phyloP scores from a whole-genome alignment of 805 yeast species.

The Kuraishia molischiana region DNA sequence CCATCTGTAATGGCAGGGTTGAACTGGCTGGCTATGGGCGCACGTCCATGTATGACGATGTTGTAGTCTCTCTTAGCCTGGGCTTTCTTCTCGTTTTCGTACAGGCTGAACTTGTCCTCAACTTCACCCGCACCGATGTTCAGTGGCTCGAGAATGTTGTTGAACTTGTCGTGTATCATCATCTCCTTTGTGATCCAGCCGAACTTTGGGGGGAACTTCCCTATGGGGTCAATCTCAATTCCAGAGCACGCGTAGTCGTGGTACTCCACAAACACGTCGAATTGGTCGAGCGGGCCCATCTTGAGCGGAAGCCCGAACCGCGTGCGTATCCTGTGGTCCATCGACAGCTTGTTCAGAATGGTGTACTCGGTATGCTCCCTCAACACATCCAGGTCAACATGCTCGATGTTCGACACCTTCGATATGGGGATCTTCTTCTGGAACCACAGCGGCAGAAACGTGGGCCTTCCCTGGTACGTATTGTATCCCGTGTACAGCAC shows the following conservation, averaged over 20 bases:
- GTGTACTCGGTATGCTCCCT: slow-evolving; percentile 13
- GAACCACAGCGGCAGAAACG: slow-evolving; percentile 21
- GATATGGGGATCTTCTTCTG: slow-evolving; percentile 15
- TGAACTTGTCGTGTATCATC: slow-evolving; percentile 3
- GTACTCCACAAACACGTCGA: slow-evolving; percentile 20
- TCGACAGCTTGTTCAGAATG: slow-evolving; percentile 17
- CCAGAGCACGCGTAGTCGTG: slow-evolving; percentile 20
- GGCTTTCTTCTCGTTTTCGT: slow-evolving; percentile 13
- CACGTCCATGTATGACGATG: slow-evolving; percentile 19
- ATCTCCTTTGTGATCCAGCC: slow-evolving; percentile 6
- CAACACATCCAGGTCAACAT: slow-evolving; percentile 18
- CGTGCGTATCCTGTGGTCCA: slow-evolving; percentile 17
- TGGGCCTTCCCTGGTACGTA: slow-evolving; percentile 16
- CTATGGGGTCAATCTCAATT: slow-evolving; percentile 14
- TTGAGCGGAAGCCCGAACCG: slow-evolving; percentile 21
- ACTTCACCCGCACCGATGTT: slow-evolving; percentile 8
- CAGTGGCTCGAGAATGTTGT: slow-evolving; percentile 18
- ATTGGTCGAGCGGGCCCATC: slow-evolving; percentile 16
- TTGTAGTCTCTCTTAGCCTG: slow-evolving; percentile 16
- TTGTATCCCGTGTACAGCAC: slow-evolving; percentile 19
- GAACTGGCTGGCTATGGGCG: slow-evolving; percentile 8
- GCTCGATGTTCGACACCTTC: slow-evolving; percentile 15
- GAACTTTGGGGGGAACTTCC: slow-evolving; percentile 2
- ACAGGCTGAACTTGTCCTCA: slow-evolving; percentile 9
- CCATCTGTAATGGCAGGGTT: slow-evolving; percentile 9